Base-by-base conservation (phyloP, 2,329 filamentous ascomycete species). In the Ambrosiella xylebori region DNA sequence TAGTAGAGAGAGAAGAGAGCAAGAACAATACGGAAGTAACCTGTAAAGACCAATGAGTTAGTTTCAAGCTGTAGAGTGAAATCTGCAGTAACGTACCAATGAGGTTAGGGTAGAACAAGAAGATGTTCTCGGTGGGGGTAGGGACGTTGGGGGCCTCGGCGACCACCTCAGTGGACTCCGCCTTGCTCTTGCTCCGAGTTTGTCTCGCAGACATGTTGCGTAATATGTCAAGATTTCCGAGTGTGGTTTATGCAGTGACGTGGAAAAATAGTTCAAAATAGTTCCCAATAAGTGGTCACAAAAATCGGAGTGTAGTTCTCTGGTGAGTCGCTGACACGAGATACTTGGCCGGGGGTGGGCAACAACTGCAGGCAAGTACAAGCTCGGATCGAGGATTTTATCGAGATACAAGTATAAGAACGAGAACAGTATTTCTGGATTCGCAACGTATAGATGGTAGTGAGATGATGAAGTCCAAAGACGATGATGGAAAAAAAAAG, bases 1-100 rank as follows among this genome's bases (percentile, higher is more conserved):
- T 96, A 98, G 75, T 97, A 95, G 64, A 98, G 82, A 36, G 93
- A 96, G 53, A 86, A 88, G 66, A 96, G 74, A 65, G 90, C 89
- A 64, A 91, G 79, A 63, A 91, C 73, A 66, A 93, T 85, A 65
- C 87, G 83, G 59, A 73, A 77, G 71, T 91, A 91, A 64, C 86
- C 86, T 89, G 63, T 9, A 40, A 50, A 27, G 37, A 13, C 54
- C 37, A 13, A 15, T 35, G 15, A 27, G 37, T 44, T 57, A 54
- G 49, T 45, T 15, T 13, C 2, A 36, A 58, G 53, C 11, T 7
- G 37, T 12, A 45, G 54, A 11, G 13, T 51, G 13, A 37, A 50
- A 36, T 38, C 19, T 27, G 35, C n/a, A 19, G 9, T 19, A 17
- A 53, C 77, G 63, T 74, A 88, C 85, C 86, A 65, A 91, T 90